Base-by-base conservation (phyloP, 345 rosid genomes). In the Melaleuca quinquenervia region DNA sequence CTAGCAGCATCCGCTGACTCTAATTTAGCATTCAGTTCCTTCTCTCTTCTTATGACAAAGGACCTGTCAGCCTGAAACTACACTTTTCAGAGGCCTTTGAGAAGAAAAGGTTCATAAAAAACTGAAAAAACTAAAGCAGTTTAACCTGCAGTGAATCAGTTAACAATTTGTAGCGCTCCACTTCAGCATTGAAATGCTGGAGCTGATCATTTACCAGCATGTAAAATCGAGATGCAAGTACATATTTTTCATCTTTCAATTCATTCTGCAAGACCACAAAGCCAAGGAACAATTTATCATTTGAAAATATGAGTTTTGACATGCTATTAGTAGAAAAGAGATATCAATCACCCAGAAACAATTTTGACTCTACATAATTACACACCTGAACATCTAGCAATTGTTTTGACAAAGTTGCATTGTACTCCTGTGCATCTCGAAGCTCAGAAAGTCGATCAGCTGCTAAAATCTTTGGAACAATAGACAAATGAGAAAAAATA, bases 381-480 rank as follows among this genome's bases (percentile, higher is more conserved):
- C 84, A 84, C 85, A 97, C 99, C 98, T 96, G 94, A 87, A 95
- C 87, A 89, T 93, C 94, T 87, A 93, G 94, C 88, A 93, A 91
- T 88, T 97, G 93, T 91, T 94, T 94, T 82, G 91, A 93, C 91
- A 95, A 88, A 82, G 88, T 88, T 52, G 89, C 87, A 89, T 95
- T 96, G 88, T 93, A 92, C 75, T 94, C 94, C 88, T 88, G 94
- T 48, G 96, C 94, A 82, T 92, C 96, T 90, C 91, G 89, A 88
- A 97, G 98, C 91, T 97, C 98, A 55, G 93, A 91, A 87, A 97
- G 94, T 84, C 97, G 98, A 84, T 92, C 96, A 85, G 90, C 94
- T 84, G 96, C 96, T 84, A 96, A 86, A 82, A 93, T 91, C 99
- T 97, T 50, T 29, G 60, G 89, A 82, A 89, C 84, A 89, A 88